Base-by-base conservation (phyloP, 148 eudicot species). In the Dianthus caryophyllus region DNA sequence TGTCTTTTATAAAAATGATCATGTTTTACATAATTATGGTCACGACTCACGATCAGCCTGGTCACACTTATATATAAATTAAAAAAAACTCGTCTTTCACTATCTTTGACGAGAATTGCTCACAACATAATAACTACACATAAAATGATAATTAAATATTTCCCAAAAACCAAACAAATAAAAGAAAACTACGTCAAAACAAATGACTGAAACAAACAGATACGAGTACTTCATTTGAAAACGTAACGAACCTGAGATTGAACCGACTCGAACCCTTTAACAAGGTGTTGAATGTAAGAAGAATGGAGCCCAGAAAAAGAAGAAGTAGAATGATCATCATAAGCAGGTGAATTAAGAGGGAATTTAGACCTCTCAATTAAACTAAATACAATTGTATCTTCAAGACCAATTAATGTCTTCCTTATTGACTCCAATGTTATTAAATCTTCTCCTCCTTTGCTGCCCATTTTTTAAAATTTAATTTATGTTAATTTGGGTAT, bases 361-460 rank as follows among this genome's bases (percentile, higher is more conserved):
- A 76, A 83, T 17, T 83, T 80, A 0, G 92, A 77, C 67, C 98
- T 79, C 74, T 80, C 84, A 13, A 93, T 86, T 25, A 93, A 84
- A 61, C 72, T 68, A 73, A 79, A 89, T 21, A 93, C 71, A 49
- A 93, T 93, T 49, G 87, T 85, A 52, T 89, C 98, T 77, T 93
- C 98, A 74, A 82, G 85, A 31, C 84, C 73, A 49, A 93, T 77
- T 47, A 93, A 63, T 50, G 80, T 68, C 62, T 78, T 50, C 64
- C 94, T 76, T 12, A 88, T 72, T 11, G 82, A 70, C 13, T 85
- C 87, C 39, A 88, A 77, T 9, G 79, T 76, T 25, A 80, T 76
- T 25, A 80, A 29, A 27, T 44, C 36, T 10, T 67, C 78, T 41
- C 2, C 56, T 43, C 77, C 83, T 3, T 73, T 64, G 47, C 80